Evolutionary conservation across 441 rosid species (phyloP), one percentile per base, ranked within the genome.

Genomic region (Manihot esculenta): DNA sequence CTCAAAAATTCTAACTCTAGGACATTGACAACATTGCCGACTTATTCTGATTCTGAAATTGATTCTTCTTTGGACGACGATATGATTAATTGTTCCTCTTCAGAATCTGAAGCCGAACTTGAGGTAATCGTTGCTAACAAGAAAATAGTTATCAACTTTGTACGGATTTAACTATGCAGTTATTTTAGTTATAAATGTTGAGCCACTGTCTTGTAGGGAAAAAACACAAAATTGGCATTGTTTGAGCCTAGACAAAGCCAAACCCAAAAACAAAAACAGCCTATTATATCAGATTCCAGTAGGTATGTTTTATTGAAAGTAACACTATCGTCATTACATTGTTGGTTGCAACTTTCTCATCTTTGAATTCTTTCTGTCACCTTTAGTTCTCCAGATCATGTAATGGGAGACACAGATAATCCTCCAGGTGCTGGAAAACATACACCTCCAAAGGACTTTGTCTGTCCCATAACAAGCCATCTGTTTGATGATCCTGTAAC

Each of bases 401-500:
- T 55, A 66, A 89, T 89, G 89, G 82, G 81, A 38, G 86, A 84
- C 64, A 64, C 71, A 14, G 87, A 75, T 57, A 80, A 70, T 50
- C 81, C 78, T 6, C 73, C 83, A 10, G 82, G 87, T 13, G 76
- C 71, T 21, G 86, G 84, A 27, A 86, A 85, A 59, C 80, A 83
- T 50, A 71, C 86, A 24, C 86, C 88, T 48, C 91, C 89, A 0
- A 89, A 86, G 81, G 93, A 89, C 75, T 89, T 89, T 61, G 84
- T 89, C 27, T 89, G 96, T 72, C 96, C 91, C 61, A 88, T 89
- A 54, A 89, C 93, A 17, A 85, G 86, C 79, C 84, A 85, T 54
- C 42, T 85, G 12, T 88, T 89, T 62, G 79, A 80, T 66, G 93
- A 86, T 70, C 96, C 96, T 0, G 96, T 88, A 64, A 89, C 96